Base-by-base conservation (phyloP, 192 early-diverging fungal genomes). In the Lunasporangiospora selenospora region DNA sequence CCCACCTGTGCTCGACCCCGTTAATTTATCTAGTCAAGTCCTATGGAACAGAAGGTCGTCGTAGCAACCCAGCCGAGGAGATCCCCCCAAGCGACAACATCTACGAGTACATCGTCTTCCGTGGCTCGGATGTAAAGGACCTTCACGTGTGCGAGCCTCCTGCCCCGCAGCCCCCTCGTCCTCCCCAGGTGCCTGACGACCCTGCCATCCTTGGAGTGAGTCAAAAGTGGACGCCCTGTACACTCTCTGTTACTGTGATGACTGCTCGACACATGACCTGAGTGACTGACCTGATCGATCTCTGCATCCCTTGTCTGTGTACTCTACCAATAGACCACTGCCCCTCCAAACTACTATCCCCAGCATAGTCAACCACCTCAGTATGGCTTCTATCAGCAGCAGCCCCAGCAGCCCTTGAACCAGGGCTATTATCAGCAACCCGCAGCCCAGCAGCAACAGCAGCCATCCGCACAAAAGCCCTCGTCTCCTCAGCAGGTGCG, bases 31-130 rank as follows among this genome's bases (percentile, higher is more conserved):
- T 54, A 93, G 93, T 95, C 47, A 88, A 88, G 42, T 96, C 94
- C n/a, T 92, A 89, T 77, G 97, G 97, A 56, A 99, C 97, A 1
- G 97, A 99, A 77, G 95, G 95, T 60, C 90, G 97, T 27, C 78
- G 82, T 44, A 81, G 81, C 12, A 87, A 92, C 55, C 88, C 87
- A 11, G 56, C 75, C 44, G 89, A 97, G 53, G 95, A 97, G 73
- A 93, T 99, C 53, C 90, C 89, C n/a, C 78, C 89, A 0, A 87
- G 88, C 16, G 90, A 93, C 32, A 88, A 92, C 65, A 80, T 94
- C 37, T 99, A 92, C 78, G 92, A 93, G 56, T 92, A 85, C 61
- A 96, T 99, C 61, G 90, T 95, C 27, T 99, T 99, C 75, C 87
- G 94, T 32, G 97, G 94, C 18, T 86, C 90, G 16, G 97, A 99